Base-by-base conservation (phyloP, 2,329 filamentous ascomycete genomes). In the Stenocarpella maydis region DNA sequence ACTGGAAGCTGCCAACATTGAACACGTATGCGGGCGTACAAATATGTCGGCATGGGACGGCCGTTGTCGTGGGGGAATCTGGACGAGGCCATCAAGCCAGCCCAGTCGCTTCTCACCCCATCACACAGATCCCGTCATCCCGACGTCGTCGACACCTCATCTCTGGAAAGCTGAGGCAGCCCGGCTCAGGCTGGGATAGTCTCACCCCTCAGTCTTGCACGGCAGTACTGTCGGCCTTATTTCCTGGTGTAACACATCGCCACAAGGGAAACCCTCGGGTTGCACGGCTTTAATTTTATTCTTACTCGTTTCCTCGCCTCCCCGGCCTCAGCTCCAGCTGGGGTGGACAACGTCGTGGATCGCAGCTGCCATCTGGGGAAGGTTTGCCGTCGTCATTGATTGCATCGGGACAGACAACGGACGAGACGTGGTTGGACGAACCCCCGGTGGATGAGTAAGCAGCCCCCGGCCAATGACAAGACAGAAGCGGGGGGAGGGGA, bases 351-450 rank as follows among this genome's bases (percentile, higher is more conserved):
- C 24, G 26, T 41, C 37, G 28, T 53, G n/a, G 21, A 53, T 53
- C 63, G 24, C 63, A 65, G 34, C 49, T 53, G 24, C 49, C 49
- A 50, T 53, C 53, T 19, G 26, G 34, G 28, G 47, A 50, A 28
- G 50, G 65, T 52, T n/a, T 8, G 31, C 31, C 31, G 8, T 21
- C 37, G 9, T n/a, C n/a, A n/a, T n/a, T n/a, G n/a, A n/a, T n/a
- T n/a, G n/a, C n/a, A n/a, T n/a, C n/a, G n/a, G n/a, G n/a, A n/a
- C 31, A 53, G 50, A 17, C 19, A n/a, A 28, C 28, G 28, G n/a
- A 68, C 53, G 24, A 15, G 31, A 67, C 53, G 21, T 50, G 65
- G 45, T 61, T 34, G 54, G 52, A 45, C 37, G 34, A 49, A 47
- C 43, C n/a, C 19, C 28, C 4, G 3, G 45, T 28, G 14, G 31